These are phyloP conservation scores for Fraxinus excelsior DNA, from an alignment of 257 asterid species.

Conservation along the genomic window DNA sequence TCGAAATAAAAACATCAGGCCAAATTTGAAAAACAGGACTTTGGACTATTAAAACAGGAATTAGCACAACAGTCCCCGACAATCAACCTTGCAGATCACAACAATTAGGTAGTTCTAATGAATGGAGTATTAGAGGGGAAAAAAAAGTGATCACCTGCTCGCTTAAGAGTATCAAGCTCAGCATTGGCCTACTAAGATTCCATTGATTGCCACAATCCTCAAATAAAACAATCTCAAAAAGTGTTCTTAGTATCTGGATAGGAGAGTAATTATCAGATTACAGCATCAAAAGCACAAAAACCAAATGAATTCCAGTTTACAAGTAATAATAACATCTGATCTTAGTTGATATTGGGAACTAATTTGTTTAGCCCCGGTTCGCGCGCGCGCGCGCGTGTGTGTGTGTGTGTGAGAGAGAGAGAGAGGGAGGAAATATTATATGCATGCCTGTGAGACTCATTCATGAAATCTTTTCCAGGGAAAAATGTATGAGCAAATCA, in stretches of 20 bases:
- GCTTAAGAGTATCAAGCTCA: slow-evolving; percentile 87
- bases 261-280: slow-evolving; percentile 25
- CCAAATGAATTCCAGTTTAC: slow-evolving; percentile 13
- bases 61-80: slow-evolving; percentile 1
- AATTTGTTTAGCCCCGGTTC: neutral
- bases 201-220: slow-evolving; percentile 96
- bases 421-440: neutral
- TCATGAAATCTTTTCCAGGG: neutral
- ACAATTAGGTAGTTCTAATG: neutral
- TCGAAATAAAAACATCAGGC: neutral
- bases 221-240: slow-evolving; percentile 90
- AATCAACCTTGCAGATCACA: neutral
- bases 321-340: slow-evolving; percentile 10
- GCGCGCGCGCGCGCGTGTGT: neutral
- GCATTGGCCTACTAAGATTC: slow-evolving; percentile 97
- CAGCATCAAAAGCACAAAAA: slow-evolving; percentile 12
- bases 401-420: neutral
- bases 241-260: slow-evolving; percentile 79
- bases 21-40: neutral
- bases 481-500: slow-evolving; percentile 7
- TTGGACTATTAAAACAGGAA: neutral
- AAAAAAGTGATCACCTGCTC: slow-evolving; percentile 62
- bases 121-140: neutral
- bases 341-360: slow-evolving; percentile 14
- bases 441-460: neutral